Conservation (phyloP, 2,329 filamentous ascomycete species). For the Cytospora leucostoma region DNA sequence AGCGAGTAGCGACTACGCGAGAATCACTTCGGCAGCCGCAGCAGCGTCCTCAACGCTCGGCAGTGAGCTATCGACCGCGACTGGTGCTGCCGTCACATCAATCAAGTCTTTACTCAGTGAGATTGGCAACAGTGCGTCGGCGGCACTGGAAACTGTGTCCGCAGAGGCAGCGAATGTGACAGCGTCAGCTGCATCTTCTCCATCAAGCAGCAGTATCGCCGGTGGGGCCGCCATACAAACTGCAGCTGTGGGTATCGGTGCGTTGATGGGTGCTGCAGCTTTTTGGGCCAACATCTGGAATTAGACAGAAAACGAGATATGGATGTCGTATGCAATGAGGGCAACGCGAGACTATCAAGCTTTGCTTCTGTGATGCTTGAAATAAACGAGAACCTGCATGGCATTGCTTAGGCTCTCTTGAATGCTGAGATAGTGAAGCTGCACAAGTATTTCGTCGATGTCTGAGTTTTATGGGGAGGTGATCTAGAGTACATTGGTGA, state of each 20-base stretch:
- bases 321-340: not conserved
- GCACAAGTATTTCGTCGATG: too few species aligned
- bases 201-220: not conserved
- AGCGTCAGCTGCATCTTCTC: not conserved
- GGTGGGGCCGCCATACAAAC: not conserved
- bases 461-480: too few species aligned
- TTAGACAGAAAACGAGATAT: not conserved
- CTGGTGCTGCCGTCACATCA: not conserved
- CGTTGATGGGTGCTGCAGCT: conserved; percentile 13
- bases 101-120: not conserved
- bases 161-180: not conserved
- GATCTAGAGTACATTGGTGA: too few species aligned
- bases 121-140: not conserved
- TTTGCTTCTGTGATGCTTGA: not conserved
- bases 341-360: not conserved
- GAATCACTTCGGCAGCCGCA: not conserved
- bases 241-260: conserved; percentile 11
- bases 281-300: conserved; percentile 2
- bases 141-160: not conserved
- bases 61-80: conserved; percentile 7
- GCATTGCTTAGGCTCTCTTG: too few species aligned
- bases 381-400: not conserved
- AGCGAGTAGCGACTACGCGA: not conserved
- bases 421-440: too few species aligned
- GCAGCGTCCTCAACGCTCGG: not conserved